Evolutionary conservation across 169 alveolate species (phyloP).

Genomic region (Ichthyophthirius multifiliis): DNA sequence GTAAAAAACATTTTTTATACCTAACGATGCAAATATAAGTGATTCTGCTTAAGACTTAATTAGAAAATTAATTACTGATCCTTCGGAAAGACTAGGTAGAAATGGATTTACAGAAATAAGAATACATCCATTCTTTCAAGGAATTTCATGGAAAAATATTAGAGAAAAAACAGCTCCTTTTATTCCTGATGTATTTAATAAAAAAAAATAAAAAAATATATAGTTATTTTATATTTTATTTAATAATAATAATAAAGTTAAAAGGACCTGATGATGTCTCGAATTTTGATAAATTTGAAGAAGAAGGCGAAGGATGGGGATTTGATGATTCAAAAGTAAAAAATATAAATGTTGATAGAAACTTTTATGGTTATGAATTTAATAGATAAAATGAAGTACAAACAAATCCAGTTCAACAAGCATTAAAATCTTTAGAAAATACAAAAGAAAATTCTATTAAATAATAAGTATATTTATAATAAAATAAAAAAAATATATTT

Average conservation of each 20-base stretch:
- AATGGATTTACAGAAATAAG: conserved; percentile 75
- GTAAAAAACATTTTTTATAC: conserved; percentile 72
- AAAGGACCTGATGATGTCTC: conserved; percentile 1
- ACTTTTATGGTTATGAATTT: not conserved
- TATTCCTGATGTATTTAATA: conserved; percentile 42
- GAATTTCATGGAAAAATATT: conserved; percentile 59
- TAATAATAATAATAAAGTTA: not conserved
- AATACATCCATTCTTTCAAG: conserved; percentile 78
- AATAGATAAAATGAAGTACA: not conserved
- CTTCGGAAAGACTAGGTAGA: conserved; percentile 49
- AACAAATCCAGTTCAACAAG: not conserved
- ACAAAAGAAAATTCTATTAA: conserved; percentile 11
- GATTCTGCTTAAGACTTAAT: conserved; percentile 40
- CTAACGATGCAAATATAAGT: conserved; percentile 53
- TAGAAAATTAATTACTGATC: conserved; percentile 20
- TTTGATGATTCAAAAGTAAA: not conserved
- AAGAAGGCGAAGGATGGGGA: conserved; percentile 11
- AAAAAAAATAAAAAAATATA: not conserved
- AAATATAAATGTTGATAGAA: conserved; percentile 4
- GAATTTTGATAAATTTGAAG: conserved; percentile 14
- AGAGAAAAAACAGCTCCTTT: conserved; percentile 54
- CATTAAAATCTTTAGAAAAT: not conserved
- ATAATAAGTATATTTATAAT: no score
- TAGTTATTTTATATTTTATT: not conserved
- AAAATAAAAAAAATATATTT: no score